Evolutionary conservation across 306 rosid species (phyloP), one percentile per base, ranked within the genome.

Genomic region (Abrus precatorius): DNA sequence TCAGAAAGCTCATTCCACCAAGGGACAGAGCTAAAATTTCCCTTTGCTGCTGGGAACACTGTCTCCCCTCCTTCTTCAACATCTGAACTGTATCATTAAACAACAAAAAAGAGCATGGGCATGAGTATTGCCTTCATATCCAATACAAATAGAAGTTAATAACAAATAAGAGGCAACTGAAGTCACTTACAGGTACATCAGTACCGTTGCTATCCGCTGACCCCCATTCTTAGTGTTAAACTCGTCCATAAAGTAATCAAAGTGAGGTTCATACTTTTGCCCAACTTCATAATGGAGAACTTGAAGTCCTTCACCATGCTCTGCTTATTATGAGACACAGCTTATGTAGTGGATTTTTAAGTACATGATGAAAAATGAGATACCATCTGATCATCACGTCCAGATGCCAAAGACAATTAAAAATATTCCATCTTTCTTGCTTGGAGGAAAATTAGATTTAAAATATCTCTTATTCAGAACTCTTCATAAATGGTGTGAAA

Each of bases 31-130:
- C 97, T 96, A 49, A 93, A 1, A 75, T 92, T 89, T 74, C 97
- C 94, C 85, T 90, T 84, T 74, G 98, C 98, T n/a, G 87, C 75
- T 65, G 99, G 97, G 84, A 96, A 93, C 85, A 96, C 97, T n/a
- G 99, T 96, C 86, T 96, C 99, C 40, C 99, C 99, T 14, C 99
- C 99, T 90, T 93, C 99, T 87, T 96, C 99, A 70, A 96, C 99
- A 69, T 93, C 93, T 80, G 97, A 83, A 65, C 99, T 96, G 97
- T 56, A 90, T 60, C 75, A 81, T 71, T 60, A 41, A 14, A 71
- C 63, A 48, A 63, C 52, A 78, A 77, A 36, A 83, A 78, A 61
- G 30, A 29, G 66, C 38, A 82, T 41, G 30, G 30, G 40, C 56
- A 74, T 74, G 57, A 44, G 56, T 47, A 69, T 34, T 52, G 45